A percentile compares a stretch with the other conserved stretches of the same genome.
Evolutionary conservation across 2,329 filamentous ascomycete genomes (phyloP).

Genomic region (Fusarium keratoplasticum): DNA sequence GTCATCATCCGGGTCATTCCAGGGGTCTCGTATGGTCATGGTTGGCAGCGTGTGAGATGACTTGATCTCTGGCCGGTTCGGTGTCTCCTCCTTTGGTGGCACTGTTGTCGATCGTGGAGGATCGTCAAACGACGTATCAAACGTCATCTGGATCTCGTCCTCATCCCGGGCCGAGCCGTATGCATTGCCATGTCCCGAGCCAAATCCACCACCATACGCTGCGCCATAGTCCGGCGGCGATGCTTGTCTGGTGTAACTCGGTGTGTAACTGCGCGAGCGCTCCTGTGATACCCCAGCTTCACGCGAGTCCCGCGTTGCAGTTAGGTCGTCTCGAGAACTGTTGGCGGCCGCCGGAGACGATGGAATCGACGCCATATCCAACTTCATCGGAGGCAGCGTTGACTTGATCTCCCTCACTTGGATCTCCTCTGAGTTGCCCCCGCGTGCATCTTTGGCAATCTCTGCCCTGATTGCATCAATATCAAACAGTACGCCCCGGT

Average conservation of each 20-base stretch:
- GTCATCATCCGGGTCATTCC: conserved; percentile 76
- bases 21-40: conserved; percentile 69
- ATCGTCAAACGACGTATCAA: conserved; percentile 72
- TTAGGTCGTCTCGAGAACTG: conserved; percentile 29
- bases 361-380: conserved; percentile 64
- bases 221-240: conserved; percentile 34
- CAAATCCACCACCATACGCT: conserved; percentile 35
- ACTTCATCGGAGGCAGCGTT: conserved; percentile 90
- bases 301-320: conserved; percentile 38
- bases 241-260: conserved; percentile 36
- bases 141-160: conserved; percentile 75
- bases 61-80: conserved; percentile 45
- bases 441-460: conserved; percentile 75
- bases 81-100: conserved; percentile 48
- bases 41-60: conserved; percentile 63
- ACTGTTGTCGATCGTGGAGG: conserved; percentile 31
- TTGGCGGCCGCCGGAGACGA: conserved; percentile 37
- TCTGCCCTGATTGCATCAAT: conserved; percentile 93
- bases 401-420: conserved; percentile 85
- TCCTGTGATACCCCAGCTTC: conserved; percentile 38
- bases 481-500: conserved; percentile 84
- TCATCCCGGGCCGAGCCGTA: conserved; percentile 51
- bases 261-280: conserved; percentile 37
- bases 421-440: conserved; percentile 63
- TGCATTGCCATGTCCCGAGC: conserved; percentile 26